These are phyloP conservation scores for Trichaptum fuscoviolaceum DNA, from an alignment of 768 basidiomycete species.

Conservation along the genomic window DNA sequence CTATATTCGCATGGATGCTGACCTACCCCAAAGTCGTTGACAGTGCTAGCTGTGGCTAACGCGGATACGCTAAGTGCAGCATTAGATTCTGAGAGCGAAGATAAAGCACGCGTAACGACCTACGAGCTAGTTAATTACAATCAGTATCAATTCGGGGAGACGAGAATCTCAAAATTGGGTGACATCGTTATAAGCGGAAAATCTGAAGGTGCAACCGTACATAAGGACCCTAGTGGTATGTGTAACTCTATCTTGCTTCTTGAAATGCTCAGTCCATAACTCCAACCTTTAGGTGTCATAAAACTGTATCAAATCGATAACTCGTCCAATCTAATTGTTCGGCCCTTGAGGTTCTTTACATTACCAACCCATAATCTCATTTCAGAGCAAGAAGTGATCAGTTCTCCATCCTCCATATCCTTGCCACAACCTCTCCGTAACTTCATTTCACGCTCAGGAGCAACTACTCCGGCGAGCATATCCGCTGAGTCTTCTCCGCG, in stretches of 20 bases:
- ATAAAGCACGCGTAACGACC: constrained; percentile 35
- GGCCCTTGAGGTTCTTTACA: neutral
- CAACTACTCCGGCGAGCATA: neutral
- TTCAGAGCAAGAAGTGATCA: neutral
- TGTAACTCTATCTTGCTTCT: constrained; percentile 5
- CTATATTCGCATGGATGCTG: neutral
- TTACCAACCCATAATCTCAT: neutral
- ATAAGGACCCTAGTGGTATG: constrained; percentile 44
- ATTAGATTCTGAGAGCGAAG: constrained; percentile 26
- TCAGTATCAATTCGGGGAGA: constrained; percentile 25
- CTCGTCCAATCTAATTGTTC: neutral
- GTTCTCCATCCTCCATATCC: neutral
- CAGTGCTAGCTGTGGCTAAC: neutral
- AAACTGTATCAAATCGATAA: neutral
- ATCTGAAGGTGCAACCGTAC: constrained; percentile 39
- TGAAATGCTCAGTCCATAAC: neutral
- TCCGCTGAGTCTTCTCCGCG: neutral
- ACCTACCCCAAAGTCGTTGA: neutral
- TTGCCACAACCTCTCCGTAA: neutral
- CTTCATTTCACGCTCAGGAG: neutral
- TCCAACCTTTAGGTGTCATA: neutral
- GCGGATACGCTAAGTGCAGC: constrained; percentile 26
- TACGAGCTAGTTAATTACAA: constrained; percentile 32
- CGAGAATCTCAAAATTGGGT: constrained; percentile 41
- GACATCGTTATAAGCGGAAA: constrained; percentile 52